Base-by-base conservation (phyloP, 495 filamentous ascomycete genomes). In the Penicillium psychrofluorescens region DNA sequence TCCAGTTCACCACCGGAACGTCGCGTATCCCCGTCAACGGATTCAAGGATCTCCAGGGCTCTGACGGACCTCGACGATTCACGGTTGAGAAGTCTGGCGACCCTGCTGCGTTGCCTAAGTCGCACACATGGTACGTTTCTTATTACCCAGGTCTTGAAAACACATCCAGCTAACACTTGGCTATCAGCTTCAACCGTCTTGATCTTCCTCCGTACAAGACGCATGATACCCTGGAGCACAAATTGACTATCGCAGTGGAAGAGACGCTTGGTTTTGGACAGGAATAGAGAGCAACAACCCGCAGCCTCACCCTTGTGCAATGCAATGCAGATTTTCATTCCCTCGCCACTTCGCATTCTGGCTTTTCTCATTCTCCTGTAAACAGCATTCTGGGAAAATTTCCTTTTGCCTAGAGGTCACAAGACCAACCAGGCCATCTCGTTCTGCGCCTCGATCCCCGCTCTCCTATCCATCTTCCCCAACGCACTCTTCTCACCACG, bases 201-300 rank as follows among this genome's bases (percentile, higher is more conserved):
- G 92, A 99, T 67, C 77, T 99, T 11, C 92, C 92, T 11, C 83
- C 90, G 34, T 99, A 99, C 60, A 95, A 95, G 72, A 77, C 74
- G 8, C 77, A 90, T 53, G 90, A 96, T 28, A 76, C 79, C 51
- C 72, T 99, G 49, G 80, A 91, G 57, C 71, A 79, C 54, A 99
- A 97, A 68, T 67, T 99, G 60, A 90, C 88, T 27, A 91, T 92
- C 58, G 92, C 92, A 6, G 92, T 99, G 44, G 92, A 99, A 71
- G 92, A 99, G 72, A 99, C 92, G 8, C 86, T 99, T 74, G 92
- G 92, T 46, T 99, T 99, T 63, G 92, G 92, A 40, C 94, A 99
- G 70, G 92, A 99, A 72, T 98, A 81, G 62, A 64, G 42, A 31
- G 34, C 34, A 15, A 36, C 40, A 15, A 41, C 35, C 29, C 37